Conservation (phyloP, 2,329 filamentous ascomycete species). For the Dryadomyces sulphureus region DNA sequence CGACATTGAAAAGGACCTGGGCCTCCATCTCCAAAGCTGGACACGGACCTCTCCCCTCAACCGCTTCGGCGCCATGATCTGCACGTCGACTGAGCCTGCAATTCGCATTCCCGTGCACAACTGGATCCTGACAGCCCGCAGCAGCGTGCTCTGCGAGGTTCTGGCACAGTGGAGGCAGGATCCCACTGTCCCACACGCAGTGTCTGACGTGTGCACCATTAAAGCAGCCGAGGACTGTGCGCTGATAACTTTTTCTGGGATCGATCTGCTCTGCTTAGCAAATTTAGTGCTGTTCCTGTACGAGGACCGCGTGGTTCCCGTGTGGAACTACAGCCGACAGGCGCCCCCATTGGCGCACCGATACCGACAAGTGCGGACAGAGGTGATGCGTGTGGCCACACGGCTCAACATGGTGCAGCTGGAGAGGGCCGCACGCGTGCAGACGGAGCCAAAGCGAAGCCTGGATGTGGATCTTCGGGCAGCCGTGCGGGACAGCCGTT, state of each 20-base stretch:
- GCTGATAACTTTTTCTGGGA: constrained; percentile 43
- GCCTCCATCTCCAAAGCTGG: constrained; percentile 29
- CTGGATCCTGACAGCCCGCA: constrained; percentile 66
- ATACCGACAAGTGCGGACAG: constrained; percentile 66
- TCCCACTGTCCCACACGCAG: constrained; percentile 29
- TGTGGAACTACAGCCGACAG: constrained; percentile 68
- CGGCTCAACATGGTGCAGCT: constrained; percentile 55
- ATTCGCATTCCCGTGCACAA: constrained; percentile 67
- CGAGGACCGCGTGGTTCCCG: constrained; percentile 63
- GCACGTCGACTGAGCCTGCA: constrained; percentile 48
- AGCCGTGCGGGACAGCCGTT: constrained; percentile 53
- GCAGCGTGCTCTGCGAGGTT: constrained; percentile 47
- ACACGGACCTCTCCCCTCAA: constrained; percentile 17
- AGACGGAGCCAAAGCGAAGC: constrained; percentile 48
- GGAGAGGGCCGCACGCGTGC: constrained; percentile 63
- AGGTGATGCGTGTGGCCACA: constrained; percentile 59
- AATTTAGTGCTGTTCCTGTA: constrained; percentile 73
- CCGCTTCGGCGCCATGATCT: constrained; percentile 26
- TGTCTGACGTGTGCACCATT: constrained; percentile 47
- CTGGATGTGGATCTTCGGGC: constrained; percentile 55
- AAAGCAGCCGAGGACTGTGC: constrained; percentile 22
- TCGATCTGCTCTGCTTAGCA: constrained; percentile 66
- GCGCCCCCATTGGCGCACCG: constrained; percentile 50
- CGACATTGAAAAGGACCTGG: constrained; percentile 52
- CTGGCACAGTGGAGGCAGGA: constrained; percentile 37